phyloP scores from a whole-genome alignment of 1,284 basidiomycete species.

The Trichosporon faecale region DNA sequence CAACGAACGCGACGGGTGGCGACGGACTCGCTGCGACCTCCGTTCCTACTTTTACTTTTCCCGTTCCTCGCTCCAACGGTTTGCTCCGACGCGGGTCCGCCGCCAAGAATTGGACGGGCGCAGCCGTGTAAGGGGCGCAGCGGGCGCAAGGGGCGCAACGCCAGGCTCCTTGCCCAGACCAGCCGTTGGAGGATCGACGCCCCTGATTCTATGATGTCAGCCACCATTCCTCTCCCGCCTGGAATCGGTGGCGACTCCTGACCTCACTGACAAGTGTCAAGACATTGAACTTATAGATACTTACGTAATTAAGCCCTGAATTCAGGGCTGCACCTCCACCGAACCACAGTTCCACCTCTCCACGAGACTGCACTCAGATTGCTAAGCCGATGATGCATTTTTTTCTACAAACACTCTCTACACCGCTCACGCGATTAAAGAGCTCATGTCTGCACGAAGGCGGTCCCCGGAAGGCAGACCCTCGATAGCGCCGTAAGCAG shows the following conservation, averaged over 20 bases:
- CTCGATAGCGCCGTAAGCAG: slow-evolving; percentile 77
- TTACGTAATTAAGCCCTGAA: no score
- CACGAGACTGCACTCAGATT: no score
- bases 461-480: no score
- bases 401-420: no score
- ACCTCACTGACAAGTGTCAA: no score
- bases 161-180: neutral
- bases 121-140: no score
- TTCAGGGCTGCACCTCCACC: no score
- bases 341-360: no score
- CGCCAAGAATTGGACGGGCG: neutral
- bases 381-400: no score
- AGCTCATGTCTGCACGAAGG: no score
- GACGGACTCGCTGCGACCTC: neutral
- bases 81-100: neutral
- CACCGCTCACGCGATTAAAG: no score
- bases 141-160: neutral
- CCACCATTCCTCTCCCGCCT: neutral
- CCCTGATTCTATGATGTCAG: slow-evolving; percentile 4
- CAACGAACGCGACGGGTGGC: neutral
- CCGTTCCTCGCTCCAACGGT: neutral
- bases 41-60: neutral
- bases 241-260: neutral
- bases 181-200: neutral
- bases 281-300: no score